Percentiles rank a stretch among this genome's conserved stretches.
These are phyloP conservation scores for Penicillium sp. DNA, from an alignment of 2,329 filamentous ascomycete genomes.

Conservation along the genomic window DNA sequence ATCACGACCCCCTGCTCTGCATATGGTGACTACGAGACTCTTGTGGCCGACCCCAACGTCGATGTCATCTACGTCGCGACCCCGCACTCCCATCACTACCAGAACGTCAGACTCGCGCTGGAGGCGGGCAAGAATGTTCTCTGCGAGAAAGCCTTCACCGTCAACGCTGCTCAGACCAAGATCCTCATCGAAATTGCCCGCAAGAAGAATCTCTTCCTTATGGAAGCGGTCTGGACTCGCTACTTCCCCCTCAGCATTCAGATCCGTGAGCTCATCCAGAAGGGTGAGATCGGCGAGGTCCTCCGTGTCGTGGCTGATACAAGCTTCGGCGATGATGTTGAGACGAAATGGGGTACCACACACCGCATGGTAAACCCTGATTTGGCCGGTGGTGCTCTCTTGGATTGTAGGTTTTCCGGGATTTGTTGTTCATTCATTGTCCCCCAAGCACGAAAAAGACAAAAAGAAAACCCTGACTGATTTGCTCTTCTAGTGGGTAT, in stretches of 20 bases:
- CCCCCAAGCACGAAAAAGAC: neutral
- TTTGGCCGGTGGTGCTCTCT: slow-evolving; percentile 75
- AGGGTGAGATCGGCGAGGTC: slow-evolving; percentile 61
- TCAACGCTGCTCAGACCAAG: slow-evolving; percentile 73
- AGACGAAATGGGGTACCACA: slow-evolving; percentile 58
- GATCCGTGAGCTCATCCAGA: slow-evolving; percentile 53
- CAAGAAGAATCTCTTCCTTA: slow-evolving; percentile 71
- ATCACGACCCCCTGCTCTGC: slow-evolving; percentile 66
- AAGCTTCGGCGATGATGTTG: slow-evolving; percentile 60
- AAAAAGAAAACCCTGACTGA: neutral
- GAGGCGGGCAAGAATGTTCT: slow-evolving; percentile 83
- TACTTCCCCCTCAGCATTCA: slow-evolving; percentile 83
- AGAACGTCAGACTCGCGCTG: slow-evolving; percentile 81
- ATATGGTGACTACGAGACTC: slow-evolving; percentile 78
- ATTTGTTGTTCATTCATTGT: neutral
- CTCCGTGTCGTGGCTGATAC: slow-evolving; percentile 59
- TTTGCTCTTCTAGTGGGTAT: slow-evolving; percentile 59
- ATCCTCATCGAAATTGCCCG: slow-evolving; percentile 69
- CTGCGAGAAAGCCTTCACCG: slow-evolving; percentile 87
- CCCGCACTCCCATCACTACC: slow-evolving; percentile 89
- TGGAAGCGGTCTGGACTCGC: slow-evolving; percentile 88
- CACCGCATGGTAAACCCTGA: slow-evolving; percentile 81
- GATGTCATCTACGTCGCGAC: slow-evolving; percentile 89
- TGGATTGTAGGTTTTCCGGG: slow-evolving; percentile 57
- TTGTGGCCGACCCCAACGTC: slow-evolving; percentile 73